A percentile compares a stretch with the other conserved stretches of the same genome.
Evolutionary conservation across 305 asterid genomes (phyloP).

Genomic region (Ilex paraguariensis): DNA sequence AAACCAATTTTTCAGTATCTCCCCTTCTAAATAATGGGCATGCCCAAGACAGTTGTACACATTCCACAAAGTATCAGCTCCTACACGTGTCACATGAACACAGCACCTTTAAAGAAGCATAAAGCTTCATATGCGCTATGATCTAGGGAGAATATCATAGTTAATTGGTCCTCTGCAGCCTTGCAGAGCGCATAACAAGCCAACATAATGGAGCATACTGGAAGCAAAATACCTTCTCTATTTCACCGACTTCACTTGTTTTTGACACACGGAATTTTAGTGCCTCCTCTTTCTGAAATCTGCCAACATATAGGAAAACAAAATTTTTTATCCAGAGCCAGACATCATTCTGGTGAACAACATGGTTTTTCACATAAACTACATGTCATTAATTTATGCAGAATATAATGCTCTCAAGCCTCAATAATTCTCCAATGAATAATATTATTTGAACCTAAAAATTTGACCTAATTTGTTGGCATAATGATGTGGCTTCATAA

Average conservation of each 20-base stretch:
- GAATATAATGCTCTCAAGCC: neutral
- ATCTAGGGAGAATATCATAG: too few species aligned
- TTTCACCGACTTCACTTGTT: slow-evolving; percentile 67
- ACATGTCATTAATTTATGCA: neutral
- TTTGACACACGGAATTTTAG: slow-evolving; percentile 70
- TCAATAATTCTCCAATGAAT: neutral
- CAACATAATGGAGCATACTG: slow-evolving; percentile 5
- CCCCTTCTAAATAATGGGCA: too few species aligned
- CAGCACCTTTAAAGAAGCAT: too few species aligned
- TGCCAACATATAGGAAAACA: slow-evolving; percentile 32
- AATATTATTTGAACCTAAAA: too few species aligned
- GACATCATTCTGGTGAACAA: neutral
- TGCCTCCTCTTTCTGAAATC: slow-evolving; percentile 91
- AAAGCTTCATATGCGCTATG: too few species aligned
- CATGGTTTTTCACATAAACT: neutral
- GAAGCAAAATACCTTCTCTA: slow-evolving; percentile 64
- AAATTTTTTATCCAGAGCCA: neutral
- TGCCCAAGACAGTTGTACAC: too few species aligned
- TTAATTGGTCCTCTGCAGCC: neutral
- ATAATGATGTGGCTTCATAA: too few species aligned
- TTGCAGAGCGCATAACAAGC: slow-evolving; percentile 14
- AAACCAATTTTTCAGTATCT: too few species aligned
- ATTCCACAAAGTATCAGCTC: too few species aligned
- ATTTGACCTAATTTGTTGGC: too few species aligned
- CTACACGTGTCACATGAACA: too few species aligned